Percentiles rank a stretch among this genome's conserved stretches.
These are phyloP conservation scores for Vigna hirtella DNA, from an alignment of 306 rosid genomes.

Conservation along the genomic window DNA sequence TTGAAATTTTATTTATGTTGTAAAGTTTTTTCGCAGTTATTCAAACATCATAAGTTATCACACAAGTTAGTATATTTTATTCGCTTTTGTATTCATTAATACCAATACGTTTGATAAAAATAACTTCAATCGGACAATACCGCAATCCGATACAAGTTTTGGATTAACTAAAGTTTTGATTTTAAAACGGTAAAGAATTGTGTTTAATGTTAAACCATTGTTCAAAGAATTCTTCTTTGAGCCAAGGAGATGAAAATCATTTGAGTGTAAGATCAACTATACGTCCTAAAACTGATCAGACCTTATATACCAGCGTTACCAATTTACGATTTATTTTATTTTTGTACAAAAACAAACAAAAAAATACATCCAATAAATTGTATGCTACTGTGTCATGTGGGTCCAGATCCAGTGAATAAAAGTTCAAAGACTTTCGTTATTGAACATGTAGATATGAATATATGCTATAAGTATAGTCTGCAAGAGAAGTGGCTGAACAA, in stretches of 20 bases:
- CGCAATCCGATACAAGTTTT: not conserved
- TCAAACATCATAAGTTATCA: not conserved
- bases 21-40: not conserved
- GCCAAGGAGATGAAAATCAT: not conserved
- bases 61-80: not conserved
- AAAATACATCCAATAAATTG: not conserved
- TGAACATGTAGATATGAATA: not conserved
- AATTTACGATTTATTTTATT: not conserved
- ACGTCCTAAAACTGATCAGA: constrained; percentile 1
- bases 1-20: not conserved
- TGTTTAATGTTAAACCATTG: not conserved
- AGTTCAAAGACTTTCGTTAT: not conserved
- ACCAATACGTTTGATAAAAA: not conserved
- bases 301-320: not conserved
- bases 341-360: not conserved
- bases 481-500: constrained; percentile 1
- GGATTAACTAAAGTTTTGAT: not conserved
- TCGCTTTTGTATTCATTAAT: not conserved
- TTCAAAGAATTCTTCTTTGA: not conserved
- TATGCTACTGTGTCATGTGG: not conserved
- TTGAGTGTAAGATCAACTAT: not conserved
- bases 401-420: not conserved
- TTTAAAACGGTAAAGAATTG: not conserved
- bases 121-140: not conserved
- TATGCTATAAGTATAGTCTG: not conserved